Evolutionary conservation across 441 rosid species (phyloP), one percentile per base, ranked within the genome.

Genomic region (Adansonia rubrostipa): DNA sequence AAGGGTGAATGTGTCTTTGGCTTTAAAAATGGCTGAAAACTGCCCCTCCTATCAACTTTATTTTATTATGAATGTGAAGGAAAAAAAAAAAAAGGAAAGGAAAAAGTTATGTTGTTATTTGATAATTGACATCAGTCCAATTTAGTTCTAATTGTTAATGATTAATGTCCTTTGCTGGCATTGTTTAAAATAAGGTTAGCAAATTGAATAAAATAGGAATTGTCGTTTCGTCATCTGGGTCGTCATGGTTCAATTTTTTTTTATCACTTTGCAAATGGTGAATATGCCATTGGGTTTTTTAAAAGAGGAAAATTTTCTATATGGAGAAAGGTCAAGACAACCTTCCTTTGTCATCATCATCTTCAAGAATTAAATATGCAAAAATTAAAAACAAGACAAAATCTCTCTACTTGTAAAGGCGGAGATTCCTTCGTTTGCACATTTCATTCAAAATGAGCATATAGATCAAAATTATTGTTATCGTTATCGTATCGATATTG

Each of bases 181-280:
- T 66, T 36, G 40, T 36, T 36, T 71, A 76, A 77, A 65, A 78
- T 78, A 83, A 47, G 60, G 75, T 20, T 17, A 51, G 15, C 48
- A 65, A 17, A 48, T 14, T 10, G 45, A 22, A 76, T 71, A 65
- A 28, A 85, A 75, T 74, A 75, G n/a, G 24, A 1, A 53, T 36
- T 64, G 11, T 47, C 15, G 63, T 78, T 83, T 77, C 88, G 91
- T 88, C 91, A 88, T 81, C 79, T 53, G 42, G 80, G 75, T 74
- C 89, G 91, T 88, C 91, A 88, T 28, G 22, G 24, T 3, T 11
- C 24, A 45, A 22, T 15, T 20, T 70, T 77, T 66, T 77, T 69
- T 77, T 28, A 62, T 24, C 54, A 20, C 61, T 63, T 15, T 24
- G 71, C 63, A 65, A 36, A 64, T 7, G 40, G 40, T 45, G 69